Base-by-base conservation (phyloP, 768 basidiomycete species). In the Agrocybe pediades region DNA sequence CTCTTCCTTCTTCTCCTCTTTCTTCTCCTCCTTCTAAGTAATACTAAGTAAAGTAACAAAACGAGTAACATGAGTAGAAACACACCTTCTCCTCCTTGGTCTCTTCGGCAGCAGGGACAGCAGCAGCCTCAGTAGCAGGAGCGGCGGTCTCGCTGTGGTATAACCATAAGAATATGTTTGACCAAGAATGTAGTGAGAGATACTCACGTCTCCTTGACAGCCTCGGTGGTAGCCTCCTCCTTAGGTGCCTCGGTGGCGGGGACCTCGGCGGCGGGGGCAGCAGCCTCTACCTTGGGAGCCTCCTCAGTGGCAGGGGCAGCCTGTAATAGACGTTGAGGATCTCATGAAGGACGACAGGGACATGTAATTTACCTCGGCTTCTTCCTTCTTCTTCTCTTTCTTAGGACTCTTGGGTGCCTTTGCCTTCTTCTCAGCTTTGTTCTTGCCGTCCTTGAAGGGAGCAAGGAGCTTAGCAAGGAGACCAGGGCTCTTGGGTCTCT, bases 321-420 rank as follows among this genome's bases (percentile, higher is more conserved):
- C 69, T 74, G 21, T 16, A 17, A 57, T 36, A 41, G 29, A 8
- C 40, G 26, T 6, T 54, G 25, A 57, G 41, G 25, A 41, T 16
- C 17, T 33, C 30, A 26, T 47, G 41, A 49, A 36, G 41, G 21
- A 29, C 49, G 17, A 30, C 16, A 45, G 23, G 51, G 36, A 41
- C 43, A 52, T 41, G 40, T 41, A n/a, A 65, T 71, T 51, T 54
- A 82, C 84, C 75, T 84, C 84, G 11, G 70, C 67, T 65, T 86
- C 85, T 61, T 87, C 84, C 75, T 88, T 87, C 79, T 88, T 89
- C 77, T 89, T 88, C 68, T 86, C 83, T 74, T 88, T 88, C 80
- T 88, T 90, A 29, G 86, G 84, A 70, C 84, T 87, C 83, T 83
- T 90, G 66, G 86, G 81, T 39, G 74, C 74, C 76, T 85, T 85